Base-by-base conservation (phyloP, 768 basidiomycete species). In the Lactarius evosmus region DNA sequence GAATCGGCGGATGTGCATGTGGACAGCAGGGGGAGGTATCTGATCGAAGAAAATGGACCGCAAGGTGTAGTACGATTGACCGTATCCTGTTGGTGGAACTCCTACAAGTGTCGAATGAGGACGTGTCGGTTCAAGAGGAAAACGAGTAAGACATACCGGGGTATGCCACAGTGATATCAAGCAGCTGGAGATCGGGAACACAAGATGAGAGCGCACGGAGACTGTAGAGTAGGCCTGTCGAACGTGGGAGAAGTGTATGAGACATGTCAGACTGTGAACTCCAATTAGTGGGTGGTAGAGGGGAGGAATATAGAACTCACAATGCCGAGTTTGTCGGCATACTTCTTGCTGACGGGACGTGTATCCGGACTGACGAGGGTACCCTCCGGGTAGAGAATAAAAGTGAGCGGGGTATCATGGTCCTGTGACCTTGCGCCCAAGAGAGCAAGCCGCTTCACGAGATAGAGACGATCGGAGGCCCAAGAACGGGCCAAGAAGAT, bases 361-460 rank as follows among this genome's bases (percentile, higher is more conserved):
- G 95, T 98, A 66, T 94, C 79, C 66, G 84, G 82, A 74, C 92
- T 94, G 16, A 95, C 89, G 30, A 98, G 86, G 4, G 96, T 98
- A 33, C 97, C 97, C 74, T 99, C 97, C 0, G 97, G 97, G 73
- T 95, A 98, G 52, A 98, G 80, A 60, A 98, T 79, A 69, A 96
- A 85, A 66, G 88, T 86, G 49, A 97, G 78, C 0, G 93, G 89
- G 29, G 80, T 84, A 66, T 88, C 82, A 70, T 85, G 79, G 56
- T 81, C 75, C 70, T 89, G 83, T n/a, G 89, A 87, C 34, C 81
- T 81, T 57, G 79, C 80, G 1, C 88, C 94, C 16, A 96, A 78
- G 49, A 83, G 78, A 0, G 86, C 83, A 25, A 97, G 81, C 62
- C 85, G 81, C 25, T 78, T 75, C 30, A 86, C 82, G 6, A 97